Evolutionary conservation across 2,329 filamentous ascomycete species (phyloP), one percentile per base, ranked within the genome.

Genomic region (Monascus ruber): DNA sequence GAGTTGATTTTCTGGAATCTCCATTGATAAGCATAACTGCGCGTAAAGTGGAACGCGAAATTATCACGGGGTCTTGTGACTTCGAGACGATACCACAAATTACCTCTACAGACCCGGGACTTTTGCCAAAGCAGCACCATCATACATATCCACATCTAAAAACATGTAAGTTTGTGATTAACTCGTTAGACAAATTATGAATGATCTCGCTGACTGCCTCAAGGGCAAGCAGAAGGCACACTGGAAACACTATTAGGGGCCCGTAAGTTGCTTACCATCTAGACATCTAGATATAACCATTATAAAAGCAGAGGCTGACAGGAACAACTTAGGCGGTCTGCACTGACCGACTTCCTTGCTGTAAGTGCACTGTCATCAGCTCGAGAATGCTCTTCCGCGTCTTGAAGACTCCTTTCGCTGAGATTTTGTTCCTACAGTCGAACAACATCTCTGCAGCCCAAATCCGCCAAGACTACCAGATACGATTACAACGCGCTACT

Each of bases 261-360:
- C 77, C 77, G 60, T 70, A 60, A 51, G 67, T 61, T 9, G 10
- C n/a, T 27, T 24, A 34, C 26, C 27, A 25, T 39, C 8, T 26
- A 36, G 25, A 24, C 10, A 36, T 24, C 11, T 39, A 5, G 34
- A 6, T 26, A 17, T 3, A 17, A 17, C 17, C 17, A 2, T 17
- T 2, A 17, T 17, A 17, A 17, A 17, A 17, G 17, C 17, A 34
- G 37, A 37, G 33, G 46, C 48, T 55, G 36, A 56, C 36, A 40
- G 11, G 32, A 34, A 10, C 10, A 11, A 32, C 24, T 6, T 41
- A 72, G 70, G 26, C 78, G 78, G 48, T 81, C 77, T 42, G 79
- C 79, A 8, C 63, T 83, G 52, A 83, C 79, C 5, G 77, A 82
- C 53, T 83, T 81, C 50, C 63, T 82, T 39, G 78, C 78, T 36